A percentile compares a stretch with the other conserved stretches of the same genome.
Evolutionary conservation across 495 filamentous ascomycete genomes (phyloP).

Genomic region (Hypoxylon cercidicola): DNA sequence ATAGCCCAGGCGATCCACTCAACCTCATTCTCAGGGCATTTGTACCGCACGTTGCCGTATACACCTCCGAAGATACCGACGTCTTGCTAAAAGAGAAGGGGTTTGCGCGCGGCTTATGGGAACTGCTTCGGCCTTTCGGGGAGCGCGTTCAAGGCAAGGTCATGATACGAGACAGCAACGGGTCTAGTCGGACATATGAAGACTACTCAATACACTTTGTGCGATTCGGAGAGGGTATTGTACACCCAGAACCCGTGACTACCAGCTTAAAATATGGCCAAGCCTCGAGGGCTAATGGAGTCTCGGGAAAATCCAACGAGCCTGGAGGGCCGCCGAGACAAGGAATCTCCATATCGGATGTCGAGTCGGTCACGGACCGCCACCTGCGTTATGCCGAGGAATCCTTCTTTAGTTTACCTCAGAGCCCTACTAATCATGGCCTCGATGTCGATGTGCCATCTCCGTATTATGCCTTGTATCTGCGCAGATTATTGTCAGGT

Average conservation of each 20-base stretch:
- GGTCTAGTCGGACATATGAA: constrained; percentile 82
- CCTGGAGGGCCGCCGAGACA: constrained; percentile 23
- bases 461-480: constrained; percentile 81
- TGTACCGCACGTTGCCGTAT: constrained; percentile 85
- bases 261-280: constrained; percentile 48
- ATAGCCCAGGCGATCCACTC: constrained; percentile 68
- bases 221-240: constrained; percentile 69
- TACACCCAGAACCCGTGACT: constrained; percentile 56
- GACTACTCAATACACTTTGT: constrained; percentile 91
- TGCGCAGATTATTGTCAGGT: constrained; percentile 84
- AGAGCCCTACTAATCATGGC: constrained; percentile 51
- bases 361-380: constrained; percentile 63
- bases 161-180: constrained; percentile 87
- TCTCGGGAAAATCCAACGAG: constrained; percentile 29
- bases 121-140: constrained; percentile 90
- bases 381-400: constrained; percentile 64
- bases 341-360: constrained; percentile 47
- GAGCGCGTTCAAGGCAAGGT: constrained; percentile 89
- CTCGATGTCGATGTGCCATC: constrained; percentile 56
- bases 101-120: constrained; percentile 80
- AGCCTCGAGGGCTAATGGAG: constrained; percentile 40
- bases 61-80: constrained; percentile 85
- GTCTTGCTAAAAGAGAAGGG: constrained; percentile 85
- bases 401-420: constrained; percentile 53
- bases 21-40: constrained; percentile 84